Evolutionary conservation across 2,329 filamentous ascomycete species (phyloP).

Genomic region (Ciborinia camelliae): DNA sequence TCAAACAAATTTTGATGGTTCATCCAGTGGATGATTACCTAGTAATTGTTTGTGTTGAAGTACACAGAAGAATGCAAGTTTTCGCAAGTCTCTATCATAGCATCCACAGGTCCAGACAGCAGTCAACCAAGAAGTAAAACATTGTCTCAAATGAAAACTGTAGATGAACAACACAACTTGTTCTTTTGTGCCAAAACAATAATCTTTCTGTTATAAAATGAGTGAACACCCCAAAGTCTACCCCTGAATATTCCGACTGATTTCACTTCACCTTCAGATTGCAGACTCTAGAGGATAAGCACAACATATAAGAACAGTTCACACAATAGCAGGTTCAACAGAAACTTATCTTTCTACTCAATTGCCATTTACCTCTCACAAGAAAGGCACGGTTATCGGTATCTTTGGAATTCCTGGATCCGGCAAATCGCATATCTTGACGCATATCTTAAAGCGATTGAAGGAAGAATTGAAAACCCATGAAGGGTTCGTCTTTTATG

Average conservation of each 20-base stretch:
- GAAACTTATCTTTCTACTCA: neutral
- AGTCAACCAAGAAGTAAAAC: neutral
- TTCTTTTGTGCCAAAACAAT: too few species aligned
- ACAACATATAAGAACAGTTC: neutral
- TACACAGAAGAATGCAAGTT: neutral
- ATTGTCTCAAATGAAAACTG: neutral
- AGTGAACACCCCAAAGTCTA: neutral
- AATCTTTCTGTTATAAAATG: neutral
- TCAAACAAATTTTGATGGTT: neutral
- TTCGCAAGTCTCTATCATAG: neutral
- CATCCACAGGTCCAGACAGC: neutral
- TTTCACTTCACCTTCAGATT: neutral
- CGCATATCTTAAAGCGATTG: conserved; percentile 44
- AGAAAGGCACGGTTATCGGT: conserved; percentile 46
- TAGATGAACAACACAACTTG: neutral
- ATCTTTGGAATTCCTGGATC: conserved; percentile 53
- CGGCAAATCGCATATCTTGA: conserved; percentile 50
- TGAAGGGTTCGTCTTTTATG: conserved; percentile 46
- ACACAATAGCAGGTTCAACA: neutral
- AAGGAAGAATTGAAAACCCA: conserved; percentile 36
- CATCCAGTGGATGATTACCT: neutral
- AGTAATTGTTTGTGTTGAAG: neutral
- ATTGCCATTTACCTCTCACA: neutral
- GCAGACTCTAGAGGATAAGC: neutral
- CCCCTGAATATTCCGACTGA: neutral